Percentiles rank a stretch among this genome's conserved stretches.
These are phyloP conservation scores for Mycena albidolilacea DNA, from an alignment of 768 basidiomycete species.

Conservation along the genomic window DNA sequence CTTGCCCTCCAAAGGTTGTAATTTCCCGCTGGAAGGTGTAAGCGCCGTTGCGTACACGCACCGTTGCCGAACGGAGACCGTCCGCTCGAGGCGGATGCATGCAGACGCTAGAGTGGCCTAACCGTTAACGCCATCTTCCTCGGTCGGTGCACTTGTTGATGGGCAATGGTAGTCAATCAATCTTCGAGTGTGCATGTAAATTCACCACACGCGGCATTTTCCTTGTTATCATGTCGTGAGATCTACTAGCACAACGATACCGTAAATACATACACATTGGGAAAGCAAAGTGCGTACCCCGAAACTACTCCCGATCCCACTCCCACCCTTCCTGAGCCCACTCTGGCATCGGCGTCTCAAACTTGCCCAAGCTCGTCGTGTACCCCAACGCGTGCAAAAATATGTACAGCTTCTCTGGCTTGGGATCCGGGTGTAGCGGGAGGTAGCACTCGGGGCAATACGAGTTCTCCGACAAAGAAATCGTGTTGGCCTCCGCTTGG, in stretches of 20 bases:
- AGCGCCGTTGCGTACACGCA: constrained; percentile 26
- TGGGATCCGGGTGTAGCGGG: constrained; percentile 94
- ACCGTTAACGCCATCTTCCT: constrained; percentile 6
- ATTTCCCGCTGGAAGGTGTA: constrained; percentile 31
- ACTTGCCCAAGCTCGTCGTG: constrained; percentile 85
- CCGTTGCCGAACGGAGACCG: constrained; percentile 28
- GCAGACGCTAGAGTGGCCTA: constrained; percentile 19
- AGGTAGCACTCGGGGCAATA: constrained; percentile 95
- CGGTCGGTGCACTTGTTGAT: constrained; percentile 31
- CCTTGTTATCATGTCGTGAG: constrained; percentile 13
- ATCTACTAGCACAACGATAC: constrained; percentile 15
- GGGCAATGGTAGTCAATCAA: constrained; percentile 25
- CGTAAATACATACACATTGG: constrained; percentile 23
- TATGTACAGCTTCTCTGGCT: constrained; percentile 93
- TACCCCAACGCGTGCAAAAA: constrained; percentile 94
- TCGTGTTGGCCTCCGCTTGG: constrained; percentile 54
- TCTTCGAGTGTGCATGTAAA: constrained; percentile 28
- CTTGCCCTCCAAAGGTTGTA: constrained; percentile 25
- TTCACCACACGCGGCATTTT: constrained; percentile 13
- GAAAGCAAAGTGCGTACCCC: constrained; percentile 32
- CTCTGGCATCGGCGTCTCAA: constrained; percentile 88
- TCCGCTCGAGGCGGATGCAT: constrained; percentile 31
- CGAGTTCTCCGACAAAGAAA: constrained; percentile 57
- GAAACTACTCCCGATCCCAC: constrained; percentile 65
- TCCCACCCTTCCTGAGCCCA: constrained; percentile 87